Evolutionary conservation across 1,284 basidiomycete genomes (phyloP).

Genomic region (Ganoderma lucidum): DNA sequence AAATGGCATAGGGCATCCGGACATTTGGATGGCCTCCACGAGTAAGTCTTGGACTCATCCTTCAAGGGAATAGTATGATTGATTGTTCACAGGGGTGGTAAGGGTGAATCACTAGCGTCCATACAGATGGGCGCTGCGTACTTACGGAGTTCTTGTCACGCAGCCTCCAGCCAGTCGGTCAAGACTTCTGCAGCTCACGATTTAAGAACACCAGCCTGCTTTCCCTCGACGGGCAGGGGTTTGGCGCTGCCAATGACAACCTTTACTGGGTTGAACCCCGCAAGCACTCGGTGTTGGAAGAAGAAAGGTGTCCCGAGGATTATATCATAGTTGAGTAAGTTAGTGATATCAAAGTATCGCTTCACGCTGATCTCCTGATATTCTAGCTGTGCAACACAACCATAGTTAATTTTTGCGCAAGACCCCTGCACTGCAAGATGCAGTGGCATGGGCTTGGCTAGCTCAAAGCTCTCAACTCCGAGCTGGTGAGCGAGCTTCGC

Average conservation of each 20-base stretch:
- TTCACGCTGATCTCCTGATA: conserved; percentile 41
- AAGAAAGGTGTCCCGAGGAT: conserved; percentile 6
- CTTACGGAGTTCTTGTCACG: conserved; percentile 27
- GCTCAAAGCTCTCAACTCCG: conserved; percentile 21
- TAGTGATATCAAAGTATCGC: conserved; percentile 33
- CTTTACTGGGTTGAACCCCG: not conserved
- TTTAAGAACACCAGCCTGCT: conserved; percentile 15
- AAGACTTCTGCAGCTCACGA: conserved; percentile 29
- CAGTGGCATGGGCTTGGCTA: conserved; percentile 37
- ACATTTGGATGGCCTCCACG: conserved; percentile 41
- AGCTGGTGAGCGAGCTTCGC: conserved; percentile 46
- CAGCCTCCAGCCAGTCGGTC: conserved; percentile 25
- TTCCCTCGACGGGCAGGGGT: conserved; percentile 24
- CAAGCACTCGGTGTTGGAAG: not conserved
- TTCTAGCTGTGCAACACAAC: conserved; percentile 16
- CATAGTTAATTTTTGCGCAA: conserved; percentile 13
- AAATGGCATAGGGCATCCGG: conserved; percentile 37
- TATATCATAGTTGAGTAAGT: conserved; percentile 6
- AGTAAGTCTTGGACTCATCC: conserved; percentile 41
- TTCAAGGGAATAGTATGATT: conserved; percentile 49
- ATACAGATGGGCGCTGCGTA: conserved; percentile 39
- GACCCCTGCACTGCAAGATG: conserved; percentile 37
- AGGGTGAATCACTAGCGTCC: conserved; percentile 35
- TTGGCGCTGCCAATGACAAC: not conserved
- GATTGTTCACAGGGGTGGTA: conserved; percentile 44